Conservation (phyloP, 768 basidiomycete genomes). For the Termitomyces sp. region DNA sequence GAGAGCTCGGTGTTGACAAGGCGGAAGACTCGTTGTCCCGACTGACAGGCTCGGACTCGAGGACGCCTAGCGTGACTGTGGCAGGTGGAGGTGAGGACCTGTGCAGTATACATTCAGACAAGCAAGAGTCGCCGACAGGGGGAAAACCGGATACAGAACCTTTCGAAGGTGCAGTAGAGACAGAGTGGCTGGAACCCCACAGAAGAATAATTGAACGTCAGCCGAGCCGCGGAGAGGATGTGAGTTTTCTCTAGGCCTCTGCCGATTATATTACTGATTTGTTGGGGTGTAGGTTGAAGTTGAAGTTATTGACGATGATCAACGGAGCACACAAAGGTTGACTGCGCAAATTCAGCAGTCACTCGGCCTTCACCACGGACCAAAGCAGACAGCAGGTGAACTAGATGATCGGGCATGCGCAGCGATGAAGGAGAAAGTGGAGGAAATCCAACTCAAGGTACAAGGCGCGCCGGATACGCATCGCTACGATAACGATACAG, state of each 20-base stretch:
- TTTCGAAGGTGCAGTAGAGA: constrained; percentile 34
- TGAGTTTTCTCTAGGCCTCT: constrained; percentile 24
- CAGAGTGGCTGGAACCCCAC: constrained; percentile 71
- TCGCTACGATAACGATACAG: constrained; percentile 9
- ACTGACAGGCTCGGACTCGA: constrained; percentile 5
- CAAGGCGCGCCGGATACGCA: constrained; percentile 9
- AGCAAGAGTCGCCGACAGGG: constrained; percentile 11
- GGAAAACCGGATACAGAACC: constrained; percentile 29
- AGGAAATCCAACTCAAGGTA: constrained; percentile 10
- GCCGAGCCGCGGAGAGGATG: constrained; percentile 58
- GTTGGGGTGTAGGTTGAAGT: constrained; percentile 49
- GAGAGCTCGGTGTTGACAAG: constrained; percentile 11
- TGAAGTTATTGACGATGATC: constrained; percentile 45
- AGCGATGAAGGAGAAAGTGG: constrained; percentile 2
- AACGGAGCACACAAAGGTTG: constrained; percentile 9
- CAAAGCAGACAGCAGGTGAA: constrained; percentile 3
- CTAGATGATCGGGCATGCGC: constrained; percentile 7
- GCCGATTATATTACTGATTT: neutral
- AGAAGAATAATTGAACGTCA: constrained; percentile 61
- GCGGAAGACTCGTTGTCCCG: constrained; percentile 3
- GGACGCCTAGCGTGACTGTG: constrained; percentile 12
- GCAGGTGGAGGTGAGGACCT: constrained; percentile 10
- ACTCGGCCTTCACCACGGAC: constrained; percentile 3
- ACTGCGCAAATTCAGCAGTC: constrained; percentile 9
- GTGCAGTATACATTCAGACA: constrained; percentile 4